A percentile compares a stretch with the other conserved stretches of the same genome.
These are phyloP conservation scores for Fraxinus velutina DNA, from an alignment of 305 asterid species.

Conservation along the genomic window DNA sequence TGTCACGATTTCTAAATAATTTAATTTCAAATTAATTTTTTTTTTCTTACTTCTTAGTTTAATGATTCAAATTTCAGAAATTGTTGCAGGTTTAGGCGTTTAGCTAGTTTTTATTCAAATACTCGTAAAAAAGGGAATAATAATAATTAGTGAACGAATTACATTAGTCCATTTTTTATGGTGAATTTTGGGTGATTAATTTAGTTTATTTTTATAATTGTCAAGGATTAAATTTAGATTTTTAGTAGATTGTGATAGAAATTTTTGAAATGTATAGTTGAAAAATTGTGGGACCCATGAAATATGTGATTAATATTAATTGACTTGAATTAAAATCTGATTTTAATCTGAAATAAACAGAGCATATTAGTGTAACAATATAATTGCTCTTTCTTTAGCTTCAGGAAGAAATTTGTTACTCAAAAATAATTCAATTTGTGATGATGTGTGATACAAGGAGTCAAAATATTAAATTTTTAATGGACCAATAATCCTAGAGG, in stretches of 20 bases:
- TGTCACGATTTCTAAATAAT: not conserved
- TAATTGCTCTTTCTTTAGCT: not conserved
- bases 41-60: not conserved
- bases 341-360: no score
- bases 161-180: not conserved
- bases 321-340: no score
- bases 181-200: not conserved
- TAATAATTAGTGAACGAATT: not conserved
- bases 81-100: not conserved
- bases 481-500: slow-evolving; percentile 16
- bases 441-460: not conserved
- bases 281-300: no score
- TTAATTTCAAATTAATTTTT: not conserved
- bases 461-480: slow-evolving; percentile 8
- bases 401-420: not conserved
- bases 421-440: not conserved
- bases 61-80: not conserved
- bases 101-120: not conserved
- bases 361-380: not conserved
- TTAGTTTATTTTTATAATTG: no score
- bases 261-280: no score
- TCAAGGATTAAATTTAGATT: no score
- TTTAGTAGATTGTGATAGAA: no score
- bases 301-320: no score
- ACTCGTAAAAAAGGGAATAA: not conserved